phyloP scores from a whole-genome alignment of 345 rosid genomes.

The Eucalyptus dawsonii region DNA sequence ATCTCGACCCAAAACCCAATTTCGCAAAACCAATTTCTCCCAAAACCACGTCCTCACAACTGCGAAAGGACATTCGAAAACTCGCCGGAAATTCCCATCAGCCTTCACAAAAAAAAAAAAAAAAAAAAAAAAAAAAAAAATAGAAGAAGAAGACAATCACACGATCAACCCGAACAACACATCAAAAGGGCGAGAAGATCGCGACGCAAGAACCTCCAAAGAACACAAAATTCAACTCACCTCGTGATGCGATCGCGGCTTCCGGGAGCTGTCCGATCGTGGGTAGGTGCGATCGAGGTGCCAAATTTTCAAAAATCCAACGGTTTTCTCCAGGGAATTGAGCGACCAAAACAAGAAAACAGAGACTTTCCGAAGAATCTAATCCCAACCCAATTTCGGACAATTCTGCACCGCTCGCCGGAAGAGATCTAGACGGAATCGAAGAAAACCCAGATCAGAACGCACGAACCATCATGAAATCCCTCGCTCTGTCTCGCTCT shows the following conservation, averaged over 20 bases:
- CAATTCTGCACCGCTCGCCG: not conserved
- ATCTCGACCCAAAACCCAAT: conserved; percentile 11
- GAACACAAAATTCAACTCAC: not conserved
- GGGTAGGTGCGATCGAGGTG: not conserved
- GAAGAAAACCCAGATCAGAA: not conserved
- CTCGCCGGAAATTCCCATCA: not conserved
- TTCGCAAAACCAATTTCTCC: not conserved
- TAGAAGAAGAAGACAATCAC: not conserved
- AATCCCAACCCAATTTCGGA: not conserved
- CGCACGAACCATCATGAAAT: not conserved
- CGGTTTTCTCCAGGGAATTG: not conserved
- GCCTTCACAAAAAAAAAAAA: not conserved
- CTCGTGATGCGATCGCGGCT: not conserved
- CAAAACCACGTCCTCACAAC: not conserved
- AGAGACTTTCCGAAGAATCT: not conserved
- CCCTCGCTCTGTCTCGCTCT: not conserved
- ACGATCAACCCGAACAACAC: not conserved
- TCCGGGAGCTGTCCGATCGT: not conserved
- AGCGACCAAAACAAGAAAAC: not conserved
- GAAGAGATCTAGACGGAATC: not conserved
- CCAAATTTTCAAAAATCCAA: not conserved
- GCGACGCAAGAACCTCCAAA: not conserved
- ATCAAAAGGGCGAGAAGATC: not conserved
- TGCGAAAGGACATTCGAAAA: not conserved
- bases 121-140: accelerated